These are phyloP conservation scores for Brettanomyces anomalus DNA, from an alignment of 805 yeast species.

Conservation along the genomic window DNA sequence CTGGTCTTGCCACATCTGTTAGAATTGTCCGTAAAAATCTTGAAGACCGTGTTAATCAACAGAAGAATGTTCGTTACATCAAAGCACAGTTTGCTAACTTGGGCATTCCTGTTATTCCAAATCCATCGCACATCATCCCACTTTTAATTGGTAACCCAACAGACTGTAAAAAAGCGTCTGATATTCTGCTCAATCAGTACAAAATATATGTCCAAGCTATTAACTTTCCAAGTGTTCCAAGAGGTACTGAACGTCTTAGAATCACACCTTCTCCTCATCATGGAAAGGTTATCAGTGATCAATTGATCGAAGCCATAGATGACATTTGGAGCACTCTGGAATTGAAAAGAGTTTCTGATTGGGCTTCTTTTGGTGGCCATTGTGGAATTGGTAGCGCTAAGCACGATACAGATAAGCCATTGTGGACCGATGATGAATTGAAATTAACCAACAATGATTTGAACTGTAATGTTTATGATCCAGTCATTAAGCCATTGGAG, in stretches of 20 bases:
- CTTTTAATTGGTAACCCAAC: slow-evolving; percentile 91
- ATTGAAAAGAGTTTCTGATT: slow-evolving; percentile 66
- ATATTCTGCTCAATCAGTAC: slow-evolving; percentile 73
- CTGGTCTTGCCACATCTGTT: slow-evolving; percentile 85
- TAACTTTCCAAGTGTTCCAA: slow-evolving; percentile 95
- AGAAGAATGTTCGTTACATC: slow-evolving; percentile 75
- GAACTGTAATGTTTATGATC: slow-evolving; percentile 58
- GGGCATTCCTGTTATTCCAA: slow-evolving; percentile 94
- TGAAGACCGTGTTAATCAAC: slow-evolving; percentile 75
- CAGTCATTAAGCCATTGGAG: slow-evolving; percentile 52
- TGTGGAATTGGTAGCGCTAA: slow-evolving; percentile 72
- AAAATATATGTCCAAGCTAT: slow-evolving; percentile 95
- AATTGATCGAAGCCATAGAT: slow-evolving; percentile 71
- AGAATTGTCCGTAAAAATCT: slow-evolving; percentile 73
- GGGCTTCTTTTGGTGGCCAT: slow-evolving; percentile 78
- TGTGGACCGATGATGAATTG: slow-evolving; percentile 87
- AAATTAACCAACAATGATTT: slow-evolving; percentile 50
- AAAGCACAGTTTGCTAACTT: slow-evolving; percentile 56
- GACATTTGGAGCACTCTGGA: slow-evolving; percentile 67
- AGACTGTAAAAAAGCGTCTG: slow-evolving; percentile 86
- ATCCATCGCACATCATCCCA: slow-evolving; percentile 96
- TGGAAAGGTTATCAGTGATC: slow-evolving; percentile 62
- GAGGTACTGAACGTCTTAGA: slow-evolving; percentile 92
- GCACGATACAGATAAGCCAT: slow-evolving; percentile 40
- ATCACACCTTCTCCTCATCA: slow-evolving; percentile 99